phyloP scores from a whole-genome alignment of 306 rosid species.

The Cucurbita maxima region DNA sequence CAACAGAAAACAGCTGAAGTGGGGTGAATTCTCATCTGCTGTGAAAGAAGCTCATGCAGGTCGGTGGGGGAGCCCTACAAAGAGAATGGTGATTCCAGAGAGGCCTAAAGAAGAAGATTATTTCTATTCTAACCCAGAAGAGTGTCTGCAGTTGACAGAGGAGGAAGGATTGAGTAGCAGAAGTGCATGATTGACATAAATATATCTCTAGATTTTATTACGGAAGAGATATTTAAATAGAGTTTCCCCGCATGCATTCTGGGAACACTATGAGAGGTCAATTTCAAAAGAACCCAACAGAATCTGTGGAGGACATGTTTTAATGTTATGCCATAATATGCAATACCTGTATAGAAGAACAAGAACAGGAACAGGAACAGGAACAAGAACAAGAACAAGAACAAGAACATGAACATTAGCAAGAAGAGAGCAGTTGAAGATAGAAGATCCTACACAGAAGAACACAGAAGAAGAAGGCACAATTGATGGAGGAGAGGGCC shows the following conservation, averaged over 20 bases:
- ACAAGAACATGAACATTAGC: too few relatives aligned
- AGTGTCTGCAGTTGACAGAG: conserved; percentile 49
- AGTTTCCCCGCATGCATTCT: conserved; percentile 22
- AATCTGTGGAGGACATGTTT: conserved; percentile 25
- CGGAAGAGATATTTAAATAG: conserved; percentile 17
- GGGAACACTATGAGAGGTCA: conserved; percentile 21
- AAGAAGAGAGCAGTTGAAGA: conserved; percentile 45
- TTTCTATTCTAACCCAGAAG: conserved; percentile 84
- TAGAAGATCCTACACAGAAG: conserved; percentile 28
- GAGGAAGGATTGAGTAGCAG: conserved; percentile 39
- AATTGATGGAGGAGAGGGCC: conserved; percentile 27
- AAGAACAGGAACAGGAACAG: conserved; percentile 1
- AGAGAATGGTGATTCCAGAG: conserved; percentile 58
- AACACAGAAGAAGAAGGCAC: conserved; percentile 28
- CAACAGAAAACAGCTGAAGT: conserved; percentile 29
- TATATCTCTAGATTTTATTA: conserved; percentile 26
- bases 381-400: too few relatives aligned
- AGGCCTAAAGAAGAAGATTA: conserved; percentile 94
- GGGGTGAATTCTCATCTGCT: conserved; percentile 78
- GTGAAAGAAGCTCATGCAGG: conserved; percentile 62
- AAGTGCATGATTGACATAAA: conserved; percentile 19
- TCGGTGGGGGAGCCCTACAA: conserved; percentile 72
- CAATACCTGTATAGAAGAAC: conserved; percentile 73
- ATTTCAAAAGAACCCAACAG: conserved; percentile 20
- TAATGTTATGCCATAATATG: conserved; percentile 30